Percentiles rank a stretch among this genome's conserved stretches.
Evolutionary conservation across 306 rosid genomes (phyloP).

Genomic region (Carpinus fangiana): DNA sequence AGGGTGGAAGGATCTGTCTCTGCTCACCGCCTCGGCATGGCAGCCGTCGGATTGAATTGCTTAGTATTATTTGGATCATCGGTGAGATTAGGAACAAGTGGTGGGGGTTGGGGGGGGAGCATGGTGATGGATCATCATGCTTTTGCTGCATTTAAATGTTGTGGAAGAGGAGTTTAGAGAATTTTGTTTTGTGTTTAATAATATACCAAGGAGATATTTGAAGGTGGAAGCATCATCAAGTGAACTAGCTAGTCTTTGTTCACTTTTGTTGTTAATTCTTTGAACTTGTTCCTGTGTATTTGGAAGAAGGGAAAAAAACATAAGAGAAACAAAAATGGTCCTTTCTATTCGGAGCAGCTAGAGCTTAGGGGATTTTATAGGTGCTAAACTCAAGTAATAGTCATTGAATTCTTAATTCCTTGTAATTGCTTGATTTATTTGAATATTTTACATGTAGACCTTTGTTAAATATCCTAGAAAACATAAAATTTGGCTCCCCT

Average conservation of each 20-base stretch:
- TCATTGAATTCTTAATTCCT: not conserved
- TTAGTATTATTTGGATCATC: not conserved
- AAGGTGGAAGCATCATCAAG: not conserved
- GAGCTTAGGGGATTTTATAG: not conserved
- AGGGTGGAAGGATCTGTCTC: slow-evolving; percentile 94
- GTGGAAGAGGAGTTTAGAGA: not conserved
- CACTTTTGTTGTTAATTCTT: slow-evolving; percentile 29
- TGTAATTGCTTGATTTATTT: not conserved
- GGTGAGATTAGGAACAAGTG: not conserved
- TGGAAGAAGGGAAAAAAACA: not conserved
- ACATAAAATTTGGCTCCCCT: no score
- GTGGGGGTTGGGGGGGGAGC: no score
- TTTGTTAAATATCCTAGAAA: not conserved
- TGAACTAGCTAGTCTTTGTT: not conserved
- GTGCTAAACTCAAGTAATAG: not conserved
- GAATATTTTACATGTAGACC: not conserved
- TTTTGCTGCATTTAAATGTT: not conserved
- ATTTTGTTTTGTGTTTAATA: not conserved
- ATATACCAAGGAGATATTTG: not conserved
- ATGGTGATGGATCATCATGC: not conserved
- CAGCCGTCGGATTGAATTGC: slow-evolving; percentile 61
- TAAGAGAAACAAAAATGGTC: not conserved
- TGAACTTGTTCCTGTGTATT: slow-evolving; percentile 5
- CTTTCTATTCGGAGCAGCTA: not conserved
- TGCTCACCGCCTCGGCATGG: slow-evolving; percentile 97